Evolutionary conservation across 352 stramenopile genomes (phyloP).

Genomic region (Pythium coloratum): DNA sequence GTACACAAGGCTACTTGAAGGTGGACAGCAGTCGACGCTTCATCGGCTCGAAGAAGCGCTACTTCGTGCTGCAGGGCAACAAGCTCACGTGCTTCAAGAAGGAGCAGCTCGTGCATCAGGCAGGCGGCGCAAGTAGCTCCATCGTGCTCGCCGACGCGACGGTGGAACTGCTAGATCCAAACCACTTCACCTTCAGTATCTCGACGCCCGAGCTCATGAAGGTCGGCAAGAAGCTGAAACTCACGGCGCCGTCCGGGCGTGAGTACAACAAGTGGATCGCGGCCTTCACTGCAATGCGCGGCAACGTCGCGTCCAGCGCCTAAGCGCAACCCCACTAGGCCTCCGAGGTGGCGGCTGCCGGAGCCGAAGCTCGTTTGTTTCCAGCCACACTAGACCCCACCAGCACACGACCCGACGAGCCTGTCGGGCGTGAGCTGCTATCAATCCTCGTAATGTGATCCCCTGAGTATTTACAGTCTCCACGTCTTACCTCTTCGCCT

Average conservation of each 20-base stretch:
- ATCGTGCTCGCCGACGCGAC: constrained; percentile 63
- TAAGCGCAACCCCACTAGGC: not conserved
- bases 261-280: constrained; percentile 88
- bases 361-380: not conserved
- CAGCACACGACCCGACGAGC: not conserved
- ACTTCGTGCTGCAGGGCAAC: constrained; percentile 53
- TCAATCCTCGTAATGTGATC: constrained; percentile 3
- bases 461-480: constrained; percentile 7
- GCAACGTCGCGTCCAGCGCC: constrained; percentile 28
- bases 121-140: constrained; percentile 71
- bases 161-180: constrained; percentile 67
- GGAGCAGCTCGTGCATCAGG: constrained; percentile 49
- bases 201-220: constrained; percentile 73
- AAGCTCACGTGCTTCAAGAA: constrained; percentile 45
- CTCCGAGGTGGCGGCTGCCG: not conserved
- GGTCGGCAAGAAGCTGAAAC: constrained; percentile 77
- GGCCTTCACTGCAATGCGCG: constrained; percentile 53
- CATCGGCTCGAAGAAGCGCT: constrained; percentile 84
- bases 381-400: constrained; percentile 2
- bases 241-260: constrained; percentile 66
- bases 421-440: constrained; percentile 4
- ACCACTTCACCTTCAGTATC: constrained; percentile 71
- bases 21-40: constrained; percentile 76
- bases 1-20: constrained; percentile 81
- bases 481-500: not conserved